Base-by-base conservation (phyloP, 495 filamentous ascomycete species). In the Hyphodiscus hymeniophilus region DNA sequence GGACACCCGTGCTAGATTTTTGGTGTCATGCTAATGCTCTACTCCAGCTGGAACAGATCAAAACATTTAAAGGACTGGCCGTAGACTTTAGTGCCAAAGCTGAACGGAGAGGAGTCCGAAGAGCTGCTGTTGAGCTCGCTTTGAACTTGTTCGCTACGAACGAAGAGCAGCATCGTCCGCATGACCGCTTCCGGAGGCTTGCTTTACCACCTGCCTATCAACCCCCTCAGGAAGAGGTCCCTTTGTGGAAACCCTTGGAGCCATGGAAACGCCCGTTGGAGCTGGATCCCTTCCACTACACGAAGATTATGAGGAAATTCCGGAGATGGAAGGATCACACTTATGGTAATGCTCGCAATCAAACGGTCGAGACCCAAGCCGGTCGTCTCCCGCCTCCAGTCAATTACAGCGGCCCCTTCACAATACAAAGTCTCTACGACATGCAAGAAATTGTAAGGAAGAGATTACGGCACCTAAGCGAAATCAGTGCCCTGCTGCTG, bases 91-190 rank as follows among this genome's bases (percentile, higher is more conserved):
- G 21, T 10, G 17, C 33, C 2, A 59, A 53, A 24, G 56, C 56
- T 23, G 48, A 59, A 40, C 40, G 48, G 15, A 20, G 57, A 13
- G 57, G 57, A 16, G 36, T 60, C 24, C 50, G 50, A 48, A 16
- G 53, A 38, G 57, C 57, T 11, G 42, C 53, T 13, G 48, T 56
- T 30, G 50, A 60, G 36, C 36, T 60, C 1, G 42, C 21, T 4
- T 35, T 60, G 11, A 56, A 60, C 16, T 28, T 50, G 17, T 13
- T 56, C 4, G 45, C 47, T 7, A 54, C 50, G 2, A 60, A 54
- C 47, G 42, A 56, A 26, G 57, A 60, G 32, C 57, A 60, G 33
- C 57, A 56, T 34, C 46, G 53, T 10, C 56, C 56, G 10, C 17
- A 42, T 1, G 48, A 55, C 30, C 45, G 46, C 4, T 59, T 59